phyloP scores from a whole-genome alignment of 257 asterid species.

The Solanum etuberosum region DNA sequence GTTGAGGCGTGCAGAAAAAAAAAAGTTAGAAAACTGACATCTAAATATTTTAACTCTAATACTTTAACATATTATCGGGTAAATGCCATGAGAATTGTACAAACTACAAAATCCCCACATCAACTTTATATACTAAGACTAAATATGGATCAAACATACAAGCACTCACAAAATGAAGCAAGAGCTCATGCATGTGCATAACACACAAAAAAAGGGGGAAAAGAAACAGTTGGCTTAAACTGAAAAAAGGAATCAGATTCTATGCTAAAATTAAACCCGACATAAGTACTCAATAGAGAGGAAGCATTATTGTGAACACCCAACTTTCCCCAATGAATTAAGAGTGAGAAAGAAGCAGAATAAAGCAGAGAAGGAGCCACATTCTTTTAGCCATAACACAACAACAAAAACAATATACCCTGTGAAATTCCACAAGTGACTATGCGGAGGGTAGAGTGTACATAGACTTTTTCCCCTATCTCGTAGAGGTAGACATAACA shows the following conservation, averaged over 20 bases:
- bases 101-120: not conserved
- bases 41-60: not conserved
- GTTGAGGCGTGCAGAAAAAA: not conserved
- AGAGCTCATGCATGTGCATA: not conserved
- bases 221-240: not conserved
- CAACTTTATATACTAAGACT: not conserved
- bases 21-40: not conserved
- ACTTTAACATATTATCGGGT: not conserved
- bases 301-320: not conserved
- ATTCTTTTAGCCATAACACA: not conserved
- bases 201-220: not conserved
- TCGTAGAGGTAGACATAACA: not conserved
- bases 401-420: not conserved
- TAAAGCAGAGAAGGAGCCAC: not conserved
- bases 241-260: slow-evolving; percentile 34
- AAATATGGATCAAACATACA: not conserved
- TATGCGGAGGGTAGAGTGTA: not conserved
- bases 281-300: not conserved
- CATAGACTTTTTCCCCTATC: not conserved
- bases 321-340: not conserved
- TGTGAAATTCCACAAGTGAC: not conserved
- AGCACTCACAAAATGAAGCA: not conserved
- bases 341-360: not conserved
- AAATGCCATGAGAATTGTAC: not conserved
- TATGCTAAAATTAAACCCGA: slow-evolving; percentile 1